Base-by-base conservation (phyloP, 768 basidiomycete genomes). In the Suillus discolor region DNA sequence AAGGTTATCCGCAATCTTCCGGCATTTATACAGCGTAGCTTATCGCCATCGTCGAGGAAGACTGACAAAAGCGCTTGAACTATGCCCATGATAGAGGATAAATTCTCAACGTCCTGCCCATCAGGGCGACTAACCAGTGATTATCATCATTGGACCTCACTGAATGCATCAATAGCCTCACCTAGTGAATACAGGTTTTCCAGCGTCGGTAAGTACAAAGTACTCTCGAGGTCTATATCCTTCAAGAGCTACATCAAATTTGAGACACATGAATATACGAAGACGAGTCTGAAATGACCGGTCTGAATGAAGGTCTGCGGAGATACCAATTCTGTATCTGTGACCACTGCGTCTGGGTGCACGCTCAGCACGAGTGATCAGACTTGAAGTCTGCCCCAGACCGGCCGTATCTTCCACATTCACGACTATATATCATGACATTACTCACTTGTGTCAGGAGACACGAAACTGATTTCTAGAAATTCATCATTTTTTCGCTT, bases 171-270 rank as follows among this genome's bases (percentile, higher is more conserved):
- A 23, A 12, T 45, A 6, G 57, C 70, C 81, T 66, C 75, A 92
- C 96, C 93, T 94, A 51, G 88, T 83, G 73, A 93, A 99, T 13
- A 99, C 96, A n/a, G 96, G 96, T 77, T 99, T 99, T 36, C 97
- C 97, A 38, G 97, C 97, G 67, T 96, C 89, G 0, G 96, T 98
- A 23, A 99, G 83, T 18, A 98, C 86, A 73, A 93, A 97, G 76
- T 98, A 99, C 73, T 94, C 87, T 62, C 96, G 84, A 28, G 85
- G 86, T 61, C 82, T 79, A 41, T 60, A 42, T 60, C 25, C 57
- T 60, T 60, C 57, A 28, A 60, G 39, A 28, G 25, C 57, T 60
- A 18, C 25, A 11, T 23, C 57, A 28, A 41, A 60, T 60, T 41
- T 60, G 23, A 60, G 57, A 28, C 25, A 25, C 25, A 28, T 41